Percentiles rank a stretch among this genome's conserved stretches.
Conservation (phyloP, 768 basidiomycete genomes). For the Boletus rufocinnamomeus region DNA sequence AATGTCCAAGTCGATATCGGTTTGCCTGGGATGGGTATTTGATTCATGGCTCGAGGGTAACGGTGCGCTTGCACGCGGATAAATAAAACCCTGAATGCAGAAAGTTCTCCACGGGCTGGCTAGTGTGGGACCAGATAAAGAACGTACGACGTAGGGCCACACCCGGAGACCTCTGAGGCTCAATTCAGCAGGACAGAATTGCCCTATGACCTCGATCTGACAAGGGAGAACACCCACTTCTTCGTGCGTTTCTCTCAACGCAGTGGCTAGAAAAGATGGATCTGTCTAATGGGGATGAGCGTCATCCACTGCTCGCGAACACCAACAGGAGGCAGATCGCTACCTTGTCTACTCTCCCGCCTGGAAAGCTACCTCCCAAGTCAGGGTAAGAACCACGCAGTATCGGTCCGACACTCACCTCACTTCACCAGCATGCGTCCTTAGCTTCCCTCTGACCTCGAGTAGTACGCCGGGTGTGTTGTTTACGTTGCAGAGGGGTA, state of each 20-base stretch:
- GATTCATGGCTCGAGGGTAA: neutral
- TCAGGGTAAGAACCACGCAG: neutral
- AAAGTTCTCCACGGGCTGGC: neutral
- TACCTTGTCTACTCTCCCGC: slow-evolving; percentile 69
- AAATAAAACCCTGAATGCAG: slow-evolving; percentile 42
- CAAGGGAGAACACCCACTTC: slow-evolving; percentile 65
- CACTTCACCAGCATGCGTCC: slow-evolving; percentile 80
- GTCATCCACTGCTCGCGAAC: neutral
- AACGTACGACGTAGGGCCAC: slow-evolving; percentile 75
- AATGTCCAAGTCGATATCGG: neutral
- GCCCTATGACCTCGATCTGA: slow-evolving; percentile 66
- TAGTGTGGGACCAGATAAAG: neutral
- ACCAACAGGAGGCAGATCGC: slow-evolving; percentile 7
- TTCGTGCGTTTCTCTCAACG: slow-evolving; percentile 73
- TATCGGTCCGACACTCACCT: slow-evolving; percentile 47
- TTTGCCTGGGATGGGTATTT: slow-evolving; percentile 4
- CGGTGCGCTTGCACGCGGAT: slow-evolving; percentile 17
- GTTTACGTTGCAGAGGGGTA: slow-evolving; percentile 77
- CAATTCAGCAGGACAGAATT: slow-evolving; percentile 60
- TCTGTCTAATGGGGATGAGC: slow-evolving; percentile 45
- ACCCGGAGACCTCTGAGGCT: slow-evolving; percentile 63
- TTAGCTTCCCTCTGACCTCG: slow-evolving; percentile 64
- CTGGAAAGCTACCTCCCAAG: slow-evolving; percentile 61
- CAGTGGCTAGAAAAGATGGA: slow-evolving; percentile 52
- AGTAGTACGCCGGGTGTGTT: slow-evolving; percentile 66